phyloP scores from a whole-genome alignment of 441 rosid species.

The Brassica balearica region DNA sequence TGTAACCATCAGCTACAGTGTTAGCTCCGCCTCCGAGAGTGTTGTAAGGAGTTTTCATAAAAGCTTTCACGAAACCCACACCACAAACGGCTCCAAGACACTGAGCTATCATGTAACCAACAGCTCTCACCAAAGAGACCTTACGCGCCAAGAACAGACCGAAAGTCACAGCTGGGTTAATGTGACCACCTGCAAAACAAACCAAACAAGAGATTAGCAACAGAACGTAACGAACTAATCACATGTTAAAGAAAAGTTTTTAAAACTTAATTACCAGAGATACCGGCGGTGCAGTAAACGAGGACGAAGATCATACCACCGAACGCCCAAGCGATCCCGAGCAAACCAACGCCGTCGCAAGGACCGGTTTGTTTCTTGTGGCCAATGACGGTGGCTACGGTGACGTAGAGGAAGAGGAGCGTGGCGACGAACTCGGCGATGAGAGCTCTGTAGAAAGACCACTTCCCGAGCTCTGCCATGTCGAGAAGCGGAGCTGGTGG shows the following conservation, averaged over 20 bases:
- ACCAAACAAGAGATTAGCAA: background rate
- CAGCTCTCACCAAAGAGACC: conserved; percentile 43
- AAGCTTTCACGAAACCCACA: conserved; percentile 50
- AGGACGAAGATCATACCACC: conserved; percentile 98
- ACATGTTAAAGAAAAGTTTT: background rate
- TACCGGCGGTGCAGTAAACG: conserved; percentile 97
- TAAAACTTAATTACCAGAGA: conserved; percentile 63
- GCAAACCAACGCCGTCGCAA: conserved; percentile 52
- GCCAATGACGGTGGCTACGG: conserved; percentile 46
- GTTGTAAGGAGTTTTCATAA: conserved; percentile 42
- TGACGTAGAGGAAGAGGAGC: conserved; percentile 50
- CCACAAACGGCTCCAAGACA: conserved; percentile 51
- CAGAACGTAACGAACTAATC: background rate
- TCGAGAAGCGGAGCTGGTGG: conserved; percentile 47
- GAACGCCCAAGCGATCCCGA: conserved; percentile 93
- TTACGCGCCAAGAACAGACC: conserved; percentile 42
- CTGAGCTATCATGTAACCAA: conserved; percentile 49
- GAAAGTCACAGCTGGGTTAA: conserved; percentile 51
- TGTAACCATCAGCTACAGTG: conserved; percentile 39
- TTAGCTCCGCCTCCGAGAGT: conserved; percentile 49
- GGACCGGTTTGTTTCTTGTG: conserved; percentile 50
- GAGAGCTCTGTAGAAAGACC: conserved; percentile 54
- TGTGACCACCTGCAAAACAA: conserved; percentile 44
- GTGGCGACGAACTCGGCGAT: conserved; percentile 50
- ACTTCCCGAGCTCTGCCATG: conserved; percentile 42